phyloP scores from a whole-genome alignment of 2,329 filamentous ascomycete species.

The Botrytis squamosa region DNA sequence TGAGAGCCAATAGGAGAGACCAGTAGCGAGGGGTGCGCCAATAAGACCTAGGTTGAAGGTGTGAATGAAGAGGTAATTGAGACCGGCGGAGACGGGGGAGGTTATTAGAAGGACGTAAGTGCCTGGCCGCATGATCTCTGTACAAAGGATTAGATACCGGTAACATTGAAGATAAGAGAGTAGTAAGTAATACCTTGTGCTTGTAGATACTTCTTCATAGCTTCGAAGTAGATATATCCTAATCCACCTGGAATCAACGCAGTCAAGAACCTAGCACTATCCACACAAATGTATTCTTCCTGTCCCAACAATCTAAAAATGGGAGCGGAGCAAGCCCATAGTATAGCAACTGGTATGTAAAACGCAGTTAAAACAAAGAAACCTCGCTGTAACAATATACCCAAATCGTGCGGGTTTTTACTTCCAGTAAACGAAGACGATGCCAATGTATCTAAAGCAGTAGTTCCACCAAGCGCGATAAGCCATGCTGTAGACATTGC shows the following conservation, averaged over 20 bases:
- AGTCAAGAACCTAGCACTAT: constrained; percentile 71
- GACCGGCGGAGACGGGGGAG: constrained; percentile 73
- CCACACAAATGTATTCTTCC: constrained; percentile 70
- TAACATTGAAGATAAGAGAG: constrained; percentile 44
- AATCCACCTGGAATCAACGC: constrained; percentile 76
- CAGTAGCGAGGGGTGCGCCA: constrained; percentile 78
- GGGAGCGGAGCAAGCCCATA: constrained; percentile 75
- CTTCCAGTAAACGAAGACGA: constrained; percentile 81
- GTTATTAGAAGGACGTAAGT: constrained; percentile 82
- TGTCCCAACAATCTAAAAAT: constrained; percentile 75
- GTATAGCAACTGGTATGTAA: constrained; percentile 67
- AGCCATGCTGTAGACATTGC: constrained; percentile 88
- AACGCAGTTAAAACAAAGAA: constrained; percentile 70
- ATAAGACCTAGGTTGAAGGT: constrained; percentile 68
- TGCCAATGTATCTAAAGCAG: constrained; percentile 80
- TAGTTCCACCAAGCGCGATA: constrained; percentile 80
- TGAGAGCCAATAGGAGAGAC: constrained; percentile 82
- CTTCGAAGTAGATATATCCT: constrained; percentile 85
- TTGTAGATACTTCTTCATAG: constrained; percentile 83
- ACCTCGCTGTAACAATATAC: constrained; percentile 73
- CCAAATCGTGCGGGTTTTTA: constrained; percentile 73
- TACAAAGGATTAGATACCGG: background rate
- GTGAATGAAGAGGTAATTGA: constrained; percentile 81
- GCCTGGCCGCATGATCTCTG: constrained; percentile 70
- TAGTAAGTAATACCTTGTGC: constrained; percentile 66